Evolutionary conservation across 257 asterid genomes (phyloP).

Genomic region (Capsicum baccatum): DNA sequence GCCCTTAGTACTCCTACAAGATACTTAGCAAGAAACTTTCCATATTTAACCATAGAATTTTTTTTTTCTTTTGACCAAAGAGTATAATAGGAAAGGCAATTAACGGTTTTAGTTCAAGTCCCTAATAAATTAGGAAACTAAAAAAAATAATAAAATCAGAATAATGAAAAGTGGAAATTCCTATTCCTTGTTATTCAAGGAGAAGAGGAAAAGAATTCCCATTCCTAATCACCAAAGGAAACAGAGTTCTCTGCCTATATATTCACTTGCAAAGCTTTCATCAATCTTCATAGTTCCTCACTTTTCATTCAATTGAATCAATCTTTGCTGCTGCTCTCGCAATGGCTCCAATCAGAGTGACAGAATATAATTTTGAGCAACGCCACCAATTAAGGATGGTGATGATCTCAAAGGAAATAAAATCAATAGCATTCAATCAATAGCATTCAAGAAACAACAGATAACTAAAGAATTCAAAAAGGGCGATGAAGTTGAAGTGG

Average conservation of each 20-base stretch:
- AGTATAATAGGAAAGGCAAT: too few species aligned
- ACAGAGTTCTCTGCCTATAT: neutral
- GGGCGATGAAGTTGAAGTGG: slow-evolving; percentile 28
- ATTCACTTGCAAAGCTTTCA: neutral
- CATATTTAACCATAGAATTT: too few species aligned
- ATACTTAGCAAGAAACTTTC: too few species aligned
- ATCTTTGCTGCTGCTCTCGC: neutral
- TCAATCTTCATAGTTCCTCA: neutral
- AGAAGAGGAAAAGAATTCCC: neutral
- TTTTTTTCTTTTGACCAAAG: too few species aligned
- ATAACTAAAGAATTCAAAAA: neutral
- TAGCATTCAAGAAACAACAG: slow-evolving; percentile 12
- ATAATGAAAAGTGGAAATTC: neutral
- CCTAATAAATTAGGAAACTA: neutral
- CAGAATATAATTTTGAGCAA: neutral
- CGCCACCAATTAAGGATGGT: neutral
- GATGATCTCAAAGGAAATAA: neutral
- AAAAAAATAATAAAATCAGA: too few species aligned
- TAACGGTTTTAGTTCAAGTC: neutral
- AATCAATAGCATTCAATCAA: neutral
- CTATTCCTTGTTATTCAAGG: neutral
- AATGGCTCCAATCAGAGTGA: neutral
- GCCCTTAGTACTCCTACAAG: too few species aligned
- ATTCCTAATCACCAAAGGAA: neutral
- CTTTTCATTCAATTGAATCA: neutral